phyloP scores from a whole-genome alignment of 345 rosid species.

The Corymbia maculata region DNA sequence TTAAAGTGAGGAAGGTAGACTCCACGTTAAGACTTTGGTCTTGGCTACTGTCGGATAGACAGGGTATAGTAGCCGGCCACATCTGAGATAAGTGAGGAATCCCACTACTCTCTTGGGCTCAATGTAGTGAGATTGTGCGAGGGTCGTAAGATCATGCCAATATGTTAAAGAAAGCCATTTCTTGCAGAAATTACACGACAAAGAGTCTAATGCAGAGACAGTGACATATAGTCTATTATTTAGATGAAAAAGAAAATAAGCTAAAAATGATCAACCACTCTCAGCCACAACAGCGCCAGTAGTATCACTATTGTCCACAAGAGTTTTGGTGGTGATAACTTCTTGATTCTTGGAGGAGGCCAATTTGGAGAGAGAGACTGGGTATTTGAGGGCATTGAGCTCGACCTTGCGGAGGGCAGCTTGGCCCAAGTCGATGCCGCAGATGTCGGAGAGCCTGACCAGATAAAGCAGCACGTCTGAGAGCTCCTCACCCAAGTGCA shows the following conservation, averaged over 20 bases:
- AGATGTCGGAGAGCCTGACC: slow-evolving; percentile 75
- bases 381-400: slow-evolving; percentile 86
- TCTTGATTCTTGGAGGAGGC: neutral
- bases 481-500: slow-evolving; percentile 82
- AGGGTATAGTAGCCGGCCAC: too few relatives aligned
- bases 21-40: too few relatives aligned
- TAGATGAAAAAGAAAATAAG: neutral
- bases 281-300: neutral
- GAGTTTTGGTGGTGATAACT: neutral
- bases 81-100: too few relatives aligned
- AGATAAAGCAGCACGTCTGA: slow-evolving; percentile 89
- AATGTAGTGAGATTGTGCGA: neutral
- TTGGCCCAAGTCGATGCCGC: slow-evolving; percentile 72
- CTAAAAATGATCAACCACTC: neutral
- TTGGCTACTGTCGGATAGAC: too few relatives aligned
- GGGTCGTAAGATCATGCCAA: neutral
- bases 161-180: neutral
- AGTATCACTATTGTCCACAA: neutral
- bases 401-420: slow-evolving; percentile 72
- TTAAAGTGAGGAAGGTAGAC: too few relatives aligned
- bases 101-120: neutral
- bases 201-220: neutral
- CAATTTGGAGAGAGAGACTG: slow-evolving; percentile 16
- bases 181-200: neutral
- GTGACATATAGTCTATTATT: neutral